Conservation (phyloP, 257 asterid species). For the Galeopsis tetrahit region DNA sequence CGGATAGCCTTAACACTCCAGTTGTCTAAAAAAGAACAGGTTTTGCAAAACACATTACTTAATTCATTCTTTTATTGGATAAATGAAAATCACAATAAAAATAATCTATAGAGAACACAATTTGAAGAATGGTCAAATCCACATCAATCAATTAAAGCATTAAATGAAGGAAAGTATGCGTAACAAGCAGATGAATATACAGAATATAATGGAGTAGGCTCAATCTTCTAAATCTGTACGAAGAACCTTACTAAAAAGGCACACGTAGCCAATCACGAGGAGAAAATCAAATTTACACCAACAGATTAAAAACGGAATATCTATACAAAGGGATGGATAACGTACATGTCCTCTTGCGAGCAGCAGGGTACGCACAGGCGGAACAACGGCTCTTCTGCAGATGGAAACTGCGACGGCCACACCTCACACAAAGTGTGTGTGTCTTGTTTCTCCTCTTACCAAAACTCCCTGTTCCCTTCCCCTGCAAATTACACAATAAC, state of each 20-base stretch:
- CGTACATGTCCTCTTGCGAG: constrained; percentile 61
- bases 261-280: background rate
- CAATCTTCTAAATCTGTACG: constrained; percentile 1
- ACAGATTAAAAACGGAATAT: background rate
- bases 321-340: background rate
- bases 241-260: background rate
- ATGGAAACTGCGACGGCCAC: constrained; percentile 63
- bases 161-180: background rate
- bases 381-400: constrained; percentile 61
- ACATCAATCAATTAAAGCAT: background rate
- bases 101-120: background rate
- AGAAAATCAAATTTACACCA: background rate
- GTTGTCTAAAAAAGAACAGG: constrained; percentile 48
- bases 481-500: constrained; percentile 29
- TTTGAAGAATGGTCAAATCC: background rate
- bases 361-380: constrained; percentile 60
- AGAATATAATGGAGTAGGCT: background rate
- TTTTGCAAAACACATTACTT: constrained; percentile 1
- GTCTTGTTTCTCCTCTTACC: constrained; percentile 63
- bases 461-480: constrained; percentile 52
- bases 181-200: background rate
- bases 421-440: constrained; percentile 57
- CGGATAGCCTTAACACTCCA: constrained; percentile 83
- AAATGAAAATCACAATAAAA: background rate
- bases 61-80: background rate